Evolutionary conservation across 345 rosid species (phyloP), one percentile per base, ranked within the genome.

Genomic region (Clausena lansium): DNA sequence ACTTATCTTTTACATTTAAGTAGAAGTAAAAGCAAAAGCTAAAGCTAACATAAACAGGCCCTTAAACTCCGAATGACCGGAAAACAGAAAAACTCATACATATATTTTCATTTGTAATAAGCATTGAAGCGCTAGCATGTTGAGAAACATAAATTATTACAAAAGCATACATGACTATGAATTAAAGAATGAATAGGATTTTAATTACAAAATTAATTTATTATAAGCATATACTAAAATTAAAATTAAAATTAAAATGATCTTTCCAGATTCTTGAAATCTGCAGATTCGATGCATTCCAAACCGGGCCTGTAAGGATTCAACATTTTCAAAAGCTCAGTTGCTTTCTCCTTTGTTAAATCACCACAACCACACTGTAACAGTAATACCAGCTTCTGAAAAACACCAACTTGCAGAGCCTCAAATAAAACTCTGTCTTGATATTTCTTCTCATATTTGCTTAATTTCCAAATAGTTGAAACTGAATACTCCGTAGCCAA

Each of bases 231-330:
- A 38, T 38, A 7, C 39, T 38, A 7, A 7, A 38, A 7, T 38
- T 38, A 7, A 35, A 35, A 35, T n/a, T n/a, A n/a, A n/a, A 38
- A 38, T 87, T 85, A 91, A 75, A 91, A 89, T 1, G 94, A 87
- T 70, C 92, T 80, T 62, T 86, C 85, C 39, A 91, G 82, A 79
- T 84, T 85, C 88, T 86, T 89, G 82, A 91, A 91, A 77, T 91
- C 94, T 9, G 73, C 54, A 9, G 92, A 82, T 10, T 91, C 94
- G 19, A 83, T 85, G 79, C 92, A 91, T 59, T 91, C 94, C 71
- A 87, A 60, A 28, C 87, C 87, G 1, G 82, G 74, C 60, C 92
- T 83, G 71, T 84, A 85, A 7, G 92, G 90, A 85, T 87, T 91
- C 88, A 91, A 65, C 27, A 85, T 9, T 63, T 91, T 91, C 88